These are phyloP conservation scores for Medicago truncatula DNA, from an alignment of 306 rosid species.

Conservation along the genomic window MtrunA17r5.0-ANR NC_053043.1:31014001-31014500, in stretches of 20 bases:
- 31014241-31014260: neutral
- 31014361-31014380: neutral
- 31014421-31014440: neutral
- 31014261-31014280: neutral
- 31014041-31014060: neutral
- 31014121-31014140: neutral
- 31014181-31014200: conserved; percentile 1
- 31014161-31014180: neutral
- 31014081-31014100: too few relatives aligned
- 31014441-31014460: neutral
- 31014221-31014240: neutral
- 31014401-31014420: neutral
- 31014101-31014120: too few relatives aligned
- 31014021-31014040: neutral
- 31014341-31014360: neutral
- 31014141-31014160: neutral
- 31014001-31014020: neutral
- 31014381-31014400: neutral
- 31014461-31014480: neutral
- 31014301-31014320: neutral
- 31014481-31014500: neutral
- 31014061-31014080: neutral
- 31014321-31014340: neutral
- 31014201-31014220: neutral
- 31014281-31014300: too few relatives aligned